These are phyloP conservation scores for Carallia brachiata DNA, from an alignment of 345 rosid genomes.

Conservation along the genomic window DNA sequence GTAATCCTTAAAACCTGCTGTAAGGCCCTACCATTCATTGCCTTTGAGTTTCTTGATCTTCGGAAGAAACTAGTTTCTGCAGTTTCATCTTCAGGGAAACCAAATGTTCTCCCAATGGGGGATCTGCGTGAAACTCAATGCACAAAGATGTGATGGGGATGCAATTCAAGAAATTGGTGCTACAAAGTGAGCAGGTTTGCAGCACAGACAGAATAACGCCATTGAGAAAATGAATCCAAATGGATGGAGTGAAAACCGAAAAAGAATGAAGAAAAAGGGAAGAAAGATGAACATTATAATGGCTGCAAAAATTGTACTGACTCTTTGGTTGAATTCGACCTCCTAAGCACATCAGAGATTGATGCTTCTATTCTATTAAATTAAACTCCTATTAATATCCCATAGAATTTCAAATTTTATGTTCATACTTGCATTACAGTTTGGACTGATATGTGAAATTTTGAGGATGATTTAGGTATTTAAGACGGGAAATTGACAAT, in stretches of 20 bases:
- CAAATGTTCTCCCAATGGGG: conserved; percentile 44
- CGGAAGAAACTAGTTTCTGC: conserved; percentile 57
- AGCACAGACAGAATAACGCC: not conserved
- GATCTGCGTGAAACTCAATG: conserved; percentile 36
- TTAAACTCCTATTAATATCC: too few species aligned
- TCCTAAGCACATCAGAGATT: conserved; percentile 27
- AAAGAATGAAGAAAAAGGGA: not conserved
- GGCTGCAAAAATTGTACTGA: conserved; percentile 33
- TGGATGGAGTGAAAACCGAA: not conserved
- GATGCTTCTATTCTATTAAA: conserved; percentile 16
- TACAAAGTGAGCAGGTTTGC: not conserved
- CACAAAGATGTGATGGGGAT: conserved; percentile 3
- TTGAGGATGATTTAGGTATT: too few species aligned
- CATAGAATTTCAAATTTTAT: too few species aligned
- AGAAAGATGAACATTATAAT: not conserved
- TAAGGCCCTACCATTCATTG: conserved; percentile 10
- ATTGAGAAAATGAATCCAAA: not conserved
- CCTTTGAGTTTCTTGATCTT: conserved; percentile 28
- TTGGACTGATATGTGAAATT: too few species aligned
- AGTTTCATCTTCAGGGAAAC: conserved; percentile 72
- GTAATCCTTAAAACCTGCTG: not conserved
- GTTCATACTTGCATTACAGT: too few species aligned
- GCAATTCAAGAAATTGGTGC: too few species aligned
- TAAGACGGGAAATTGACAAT: too few species aligned
- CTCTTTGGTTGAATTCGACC: conserved; percentile 45